Base-by-base conservation (phyloP, 805 yeast species). In the Lipomyces sp. region DNA sequence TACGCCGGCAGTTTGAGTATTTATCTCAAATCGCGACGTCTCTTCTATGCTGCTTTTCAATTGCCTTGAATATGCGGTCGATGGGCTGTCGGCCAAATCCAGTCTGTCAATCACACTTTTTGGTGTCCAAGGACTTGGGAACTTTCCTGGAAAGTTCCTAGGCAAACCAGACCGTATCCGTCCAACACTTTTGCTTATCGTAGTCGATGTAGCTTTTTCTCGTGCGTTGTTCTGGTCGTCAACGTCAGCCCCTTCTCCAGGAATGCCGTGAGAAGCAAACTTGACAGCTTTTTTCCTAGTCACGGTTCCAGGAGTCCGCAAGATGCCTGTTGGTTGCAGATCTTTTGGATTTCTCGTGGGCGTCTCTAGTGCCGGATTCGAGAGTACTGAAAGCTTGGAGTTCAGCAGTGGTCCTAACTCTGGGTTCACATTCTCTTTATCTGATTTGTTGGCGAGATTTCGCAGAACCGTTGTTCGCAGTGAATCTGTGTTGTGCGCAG, bases 101-200 rank as follows among this genome's bases (percentile, higher is more conserved):
- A 45, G 31, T 4, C 46, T 34, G 26, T 44, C 50, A 11, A 47
- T 49, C 11, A 53, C 45, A 31, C 45, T 34, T 28, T 51, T 47
- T 4, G 58, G 58, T 5, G 58, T 54, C 53, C 50, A 54, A 4
- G 61, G 61, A 47, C 63, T 60, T 2, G 63, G 63, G 35, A 60
- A 58, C 33, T 57, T 59, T 13, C 63, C 63, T 2, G 62, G 62
- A 46, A 52, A 59, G 26, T 55, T 43, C 13, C 39, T 31, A 3
- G 62, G 61, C 11, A 59, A 43, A 5, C 62, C 61, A 16, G 62
- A 52, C 34, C 52, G 45, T 11, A 56, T 38, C 18, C 53, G 29
- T 28, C 37, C 24, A 22, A 31, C 6, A 33, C 21, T 13, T 21
- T 45, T 38, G 26, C 13, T 7, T 36, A 42, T 13, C n/a, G n/a